A percentile compares a stretch with the other conserved stretches of the same genome.
Evolutionary conservation across 2,329 filamentous ascomycete species (phyloP).

Genomic region (Arthroderma uncinatum): DNA sequence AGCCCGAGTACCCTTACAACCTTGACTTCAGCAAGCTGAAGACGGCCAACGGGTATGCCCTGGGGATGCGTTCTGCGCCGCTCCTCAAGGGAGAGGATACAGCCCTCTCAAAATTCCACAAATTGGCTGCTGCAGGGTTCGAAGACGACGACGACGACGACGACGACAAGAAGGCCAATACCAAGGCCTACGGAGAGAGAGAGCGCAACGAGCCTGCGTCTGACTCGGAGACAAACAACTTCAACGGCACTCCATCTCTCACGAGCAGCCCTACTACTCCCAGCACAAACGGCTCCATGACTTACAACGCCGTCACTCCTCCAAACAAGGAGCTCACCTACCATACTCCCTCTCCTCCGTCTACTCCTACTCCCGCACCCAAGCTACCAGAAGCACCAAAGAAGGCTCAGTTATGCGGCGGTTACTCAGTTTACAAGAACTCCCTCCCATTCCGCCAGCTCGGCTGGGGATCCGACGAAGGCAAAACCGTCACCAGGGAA

Average conservation of each 20-base stretch:
- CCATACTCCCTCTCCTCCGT: not conserved
- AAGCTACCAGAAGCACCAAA: not conserved
- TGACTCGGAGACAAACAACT: not conserved
- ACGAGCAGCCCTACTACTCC: not conserved
- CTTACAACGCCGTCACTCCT: not conserved
- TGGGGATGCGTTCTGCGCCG: not conserved
- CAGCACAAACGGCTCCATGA: not conserved
- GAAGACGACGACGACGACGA: not conserved
- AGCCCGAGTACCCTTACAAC: not conserved
- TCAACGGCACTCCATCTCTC: not conserved
- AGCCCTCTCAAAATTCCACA: not conserved
- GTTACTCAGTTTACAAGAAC: slow-evolving; percentile 1
- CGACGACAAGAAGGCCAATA: not conserved
- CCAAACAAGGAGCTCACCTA: not conserved
- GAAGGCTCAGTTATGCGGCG: not conserved
- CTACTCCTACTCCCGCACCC: not conserved
- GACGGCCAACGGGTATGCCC: not conserved
- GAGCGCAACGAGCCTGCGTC: not conserved
- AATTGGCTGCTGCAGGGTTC: not conserved
- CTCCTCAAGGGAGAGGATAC: not conserved
- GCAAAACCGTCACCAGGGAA: not conserved
- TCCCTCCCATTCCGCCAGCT: slow-evolving; percentile 6
- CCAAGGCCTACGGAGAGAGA: not conserved
- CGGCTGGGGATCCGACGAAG: not conserved
- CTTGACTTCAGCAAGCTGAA: not conserved